Conservation (phyloP, 1,139 yeast species). For the Nakaseomyces bracarensis region DNA sequence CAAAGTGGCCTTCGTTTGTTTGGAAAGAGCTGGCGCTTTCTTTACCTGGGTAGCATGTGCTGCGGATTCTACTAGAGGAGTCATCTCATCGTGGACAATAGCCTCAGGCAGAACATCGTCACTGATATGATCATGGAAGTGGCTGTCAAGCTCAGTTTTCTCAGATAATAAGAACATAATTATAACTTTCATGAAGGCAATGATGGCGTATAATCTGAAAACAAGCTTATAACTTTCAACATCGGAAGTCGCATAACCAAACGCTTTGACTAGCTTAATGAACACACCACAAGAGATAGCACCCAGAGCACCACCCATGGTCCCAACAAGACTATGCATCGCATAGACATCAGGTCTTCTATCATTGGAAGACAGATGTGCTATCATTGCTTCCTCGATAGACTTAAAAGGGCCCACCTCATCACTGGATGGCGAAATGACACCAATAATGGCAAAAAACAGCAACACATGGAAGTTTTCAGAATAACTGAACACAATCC, state of each 20-base stretch:
- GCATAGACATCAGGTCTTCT: conserved; percentile 71
- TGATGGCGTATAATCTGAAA: conserved; percentile 48
- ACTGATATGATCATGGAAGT: conserved; percentile 15
- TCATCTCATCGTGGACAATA: conserved; percentile 22
- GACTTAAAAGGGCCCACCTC: conserved; percentile 92
- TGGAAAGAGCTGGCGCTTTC: conserved; percentile 16
- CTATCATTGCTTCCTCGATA: conserved; percentile 78
- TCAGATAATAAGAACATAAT: conserved; percentile 48
- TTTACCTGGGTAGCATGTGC: conserved; percentile 7
- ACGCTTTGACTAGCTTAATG: conserved; percentile 36
- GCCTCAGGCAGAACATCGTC: conserved; percentile 20
- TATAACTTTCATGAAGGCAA: conserved; percentile 49
- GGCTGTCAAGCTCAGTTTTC: conserved; percentile 43
- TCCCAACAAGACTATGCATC: conserved; percentile 46
- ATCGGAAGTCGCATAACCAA: conserved; percentile 32
- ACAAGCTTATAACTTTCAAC: conserved; percentile 42
- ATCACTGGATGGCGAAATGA: conserved; percentile 84
- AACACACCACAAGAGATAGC: conserved; percentile 58
- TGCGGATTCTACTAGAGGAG: conserved; percentile 18
- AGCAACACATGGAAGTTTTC: conserved; percentile 49
- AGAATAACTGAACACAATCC: conserved; percentile 50
- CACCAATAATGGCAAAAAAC: conserved; percentile 58
- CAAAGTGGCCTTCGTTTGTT: conserved; percentile 28
- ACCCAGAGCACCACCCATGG: conserved; percentile 72
- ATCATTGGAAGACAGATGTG: conserved; percentile 63